Conservation (phyloP, 2,329 filamentous ascomycete genomes). For the Fusarium fracticaudum region DNA sequence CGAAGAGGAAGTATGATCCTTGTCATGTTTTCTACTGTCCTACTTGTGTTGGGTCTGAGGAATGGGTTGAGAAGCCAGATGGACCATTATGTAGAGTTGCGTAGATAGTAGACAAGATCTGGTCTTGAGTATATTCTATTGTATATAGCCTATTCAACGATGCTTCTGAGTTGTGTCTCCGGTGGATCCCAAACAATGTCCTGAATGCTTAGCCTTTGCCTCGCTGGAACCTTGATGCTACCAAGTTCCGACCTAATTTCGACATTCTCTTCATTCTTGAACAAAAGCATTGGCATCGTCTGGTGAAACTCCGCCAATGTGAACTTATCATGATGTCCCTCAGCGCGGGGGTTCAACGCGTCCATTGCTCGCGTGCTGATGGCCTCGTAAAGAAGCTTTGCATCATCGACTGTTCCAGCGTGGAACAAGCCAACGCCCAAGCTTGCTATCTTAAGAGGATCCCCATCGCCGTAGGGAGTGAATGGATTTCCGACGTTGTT, state of each 20-base stretch:
- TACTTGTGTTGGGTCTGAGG: constrained; percentile 27
- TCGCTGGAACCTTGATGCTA: background rate
- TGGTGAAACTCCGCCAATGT: fast-evolving
- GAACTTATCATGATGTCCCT: fast-evolving
- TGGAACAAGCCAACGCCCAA: constrained; percentile 5
- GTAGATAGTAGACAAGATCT: background rate
- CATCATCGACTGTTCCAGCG: background rate
- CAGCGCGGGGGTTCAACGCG: background rate
- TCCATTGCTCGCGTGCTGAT: constrained; percentile 5
- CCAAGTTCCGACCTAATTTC: background rate
- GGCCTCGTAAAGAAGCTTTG: background rate
- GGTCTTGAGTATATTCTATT: background rate
- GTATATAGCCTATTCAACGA: background rate
- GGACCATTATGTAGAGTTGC: constrained; percentile 11
- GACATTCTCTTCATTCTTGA: background rate
- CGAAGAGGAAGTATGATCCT: constrained; percentile 28
- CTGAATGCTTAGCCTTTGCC: background rate
- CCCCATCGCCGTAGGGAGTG: background rate
- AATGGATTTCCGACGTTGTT: constrained; percentile 9
- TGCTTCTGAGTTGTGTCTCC: background rate
- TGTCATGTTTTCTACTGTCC: constrained; percentile 26
- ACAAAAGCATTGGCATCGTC: background rate
- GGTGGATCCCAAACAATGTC: constrained; percentile 13
- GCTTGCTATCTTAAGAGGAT: constrained; percentile 1
- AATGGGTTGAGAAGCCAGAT: constrained; percentile 7